Evolutionary conservation across 2,329 filamentous ascomycete species (phyloP), one percentile per base, ranked within the genome.

Genomic region (Diaporthe aspalathi): DNA sequence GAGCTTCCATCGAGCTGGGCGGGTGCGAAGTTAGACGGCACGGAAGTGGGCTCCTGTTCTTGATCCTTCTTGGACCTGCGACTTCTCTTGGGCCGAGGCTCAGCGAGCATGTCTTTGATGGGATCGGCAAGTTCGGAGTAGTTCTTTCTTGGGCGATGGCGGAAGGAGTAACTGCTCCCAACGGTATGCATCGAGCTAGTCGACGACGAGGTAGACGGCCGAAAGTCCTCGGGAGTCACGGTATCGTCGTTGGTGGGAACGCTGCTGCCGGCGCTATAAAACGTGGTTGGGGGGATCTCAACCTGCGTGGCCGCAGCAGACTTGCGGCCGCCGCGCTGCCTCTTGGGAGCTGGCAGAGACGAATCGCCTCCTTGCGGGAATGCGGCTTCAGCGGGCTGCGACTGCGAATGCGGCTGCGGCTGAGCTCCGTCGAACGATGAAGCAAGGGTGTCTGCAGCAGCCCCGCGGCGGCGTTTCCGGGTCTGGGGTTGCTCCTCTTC

Each of bases 81-180:
- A 6, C 57, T 74, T n/a, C 71, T 63, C 77, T 81, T 82, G 0
- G 80, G 76, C 24, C 82, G 83, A 32, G 73, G 75, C 74, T 79
- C 78, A 0, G 79, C 79, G 43, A 82, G 81, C 5, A 78, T 73
- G 16, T 78, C 79, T 20, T 83, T 82, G 17, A 80, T 80, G 1
- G 81, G 84, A 54, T 84, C 83, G 11, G 84, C 82, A 53, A 87
- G 83, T 5, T 87, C 83, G 1, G 83, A 82, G 80, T 87, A 88
- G 63, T 86, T 85, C 75, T 87, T 87, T 75, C 86, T 86, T 11
- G 86, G 83, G 77, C 88, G 89, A 35, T 87, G 86, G 5, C 87
- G 83, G 73, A 89, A 84, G 1, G 87, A 87, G 75, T 87, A 87
- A 6, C 81, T 83, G 0, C 87, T 88, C 66, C 85, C 85, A 5